Evolutionary conservation across 805 yeast genomes (phyloP), one percentile per base, ranked within the genome.

Genomic region (Barnettozyma pratensis): DNA sequence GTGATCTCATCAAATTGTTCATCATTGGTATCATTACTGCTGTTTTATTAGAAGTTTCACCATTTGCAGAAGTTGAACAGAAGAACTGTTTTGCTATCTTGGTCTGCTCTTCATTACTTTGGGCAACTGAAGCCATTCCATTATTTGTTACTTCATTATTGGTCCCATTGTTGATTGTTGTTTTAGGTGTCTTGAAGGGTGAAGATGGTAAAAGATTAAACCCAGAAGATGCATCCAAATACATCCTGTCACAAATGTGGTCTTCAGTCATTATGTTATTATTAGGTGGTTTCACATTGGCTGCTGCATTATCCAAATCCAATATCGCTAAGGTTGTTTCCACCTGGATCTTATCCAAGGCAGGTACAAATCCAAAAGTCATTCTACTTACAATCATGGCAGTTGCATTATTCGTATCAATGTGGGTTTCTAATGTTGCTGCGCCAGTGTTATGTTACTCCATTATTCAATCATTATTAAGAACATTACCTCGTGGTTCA

Each of bases 381-480:
- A 84, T 92, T 26, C 70, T 91, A 35, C 67, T 91, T 39, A 79
- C 92, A 5, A 83, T 89, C 51, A 89, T 94, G 97, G 69, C 77
- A 42, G 92, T 92, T 32, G 87, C 97, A 0, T 72, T 91, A 37
- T 81, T 92, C 59, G 81, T 87, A 38, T 82, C 96, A 5, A 90
- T 92, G 88, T 91, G 96, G 95, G 94, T 92, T 37, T 85, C 96
- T 28, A 92, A 92, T 64, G 98, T 92, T 39, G 99, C 99, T 1
- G 94, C 98, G 1, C 99, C 99, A 0, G 97, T 92, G 3, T 74
- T 92, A 47, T 87, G 96, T 68, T 88, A 79, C 60, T 89, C 97
- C 6, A 86, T 92, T 53, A 83, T 92, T 50, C 97, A 91, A 66
- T 97, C 98, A 0, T 71, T 92, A 26, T 70, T 92, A 55, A 76